These are phyloP conservation scores for Amaranthus cruentus DNA, from an alignment of 148 eudicot species.

Conservation along the genomic window DNA sequence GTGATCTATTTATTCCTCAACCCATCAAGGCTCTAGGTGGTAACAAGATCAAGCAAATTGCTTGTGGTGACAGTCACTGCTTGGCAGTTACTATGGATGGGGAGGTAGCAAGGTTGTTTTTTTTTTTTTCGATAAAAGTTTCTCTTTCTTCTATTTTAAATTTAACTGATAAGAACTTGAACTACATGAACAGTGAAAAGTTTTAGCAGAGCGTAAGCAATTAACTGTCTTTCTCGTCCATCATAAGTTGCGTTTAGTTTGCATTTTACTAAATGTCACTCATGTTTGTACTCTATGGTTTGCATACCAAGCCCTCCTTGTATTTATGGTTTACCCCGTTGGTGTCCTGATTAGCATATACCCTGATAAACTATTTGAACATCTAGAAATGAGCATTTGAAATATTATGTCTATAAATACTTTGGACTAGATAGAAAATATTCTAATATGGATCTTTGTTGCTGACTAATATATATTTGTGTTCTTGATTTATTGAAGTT, in stretches of 20 bases:
- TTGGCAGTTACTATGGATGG: slow-evolving; percentile 93
- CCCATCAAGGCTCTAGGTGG: slow-evolving; percentile 78
- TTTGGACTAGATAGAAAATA: neutral
- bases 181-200: neutral
- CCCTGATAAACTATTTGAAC: too few species aligned
- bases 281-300: neutral
- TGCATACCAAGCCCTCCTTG: neutral
- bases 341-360: neutral
- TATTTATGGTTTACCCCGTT: neutral
- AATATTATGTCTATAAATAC: too few species aligned
- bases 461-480: slow-evolving; percentile 7
- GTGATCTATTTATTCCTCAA: slow-evolving; percentile 84
- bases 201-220: too few species aligned
- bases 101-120: slow-evolving; percentile 74
- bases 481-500: slow-evolving; percentile 45
- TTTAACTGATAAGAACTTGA: neutral
- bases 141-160: neutral
- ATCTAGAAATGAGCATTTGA: too few species aligned
- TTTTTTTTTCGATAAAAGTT: neutral
- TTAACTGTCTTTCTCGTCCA: neutral
- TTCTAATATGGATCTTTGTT: neutral
- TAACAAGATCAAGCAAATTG: slow-evolving; percentile 77
- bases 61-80: slow-evolving; percentile 98
- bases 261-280: too few species aligned
- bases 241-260: neutral